These are phyloP conservation scores for Myxozyma sirexii DNA, from an alignment of 805 yeast species.

Conservation along the genomic window DNA sequence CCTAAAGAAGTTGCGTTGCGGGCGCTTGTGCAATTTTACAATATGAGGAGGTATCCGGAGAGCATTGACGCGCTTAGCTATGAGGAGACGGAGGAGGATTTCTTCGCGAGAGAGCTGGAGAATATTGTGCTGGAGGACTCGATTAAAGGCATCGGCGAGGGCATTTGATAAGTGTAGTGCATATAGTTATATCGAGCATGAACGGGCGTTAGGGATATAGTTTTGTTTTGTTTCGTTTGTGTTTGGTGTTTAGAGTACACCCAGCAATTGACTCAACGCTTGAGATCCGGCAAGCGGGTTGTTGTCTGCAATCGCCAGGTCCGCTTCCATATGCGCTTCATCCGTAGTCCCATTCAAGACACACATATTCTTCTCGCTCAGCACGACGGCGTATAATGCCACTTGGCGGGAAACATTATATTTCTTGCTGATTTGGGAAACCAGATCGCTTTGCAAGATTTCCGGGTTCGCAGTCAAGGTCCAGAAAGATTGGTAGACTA, in stretches of 20 bases:
- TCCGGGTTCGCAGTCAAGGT: constrained; percentile 10
- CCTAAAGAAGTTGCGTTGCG: constrained; percentile 85
- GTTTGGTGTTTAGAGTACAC: not conserved
- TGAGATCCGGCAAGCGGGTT: constrained; percentile 1
- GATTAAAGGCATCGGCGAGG: not conserved
- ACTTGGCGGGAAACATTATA: not conserved
- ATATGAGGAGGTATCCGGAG: constrained; percentile 57
- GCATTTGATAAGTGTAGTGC: too few relatives aligned
- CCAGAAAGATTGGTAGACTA: constrained; percentile 21
- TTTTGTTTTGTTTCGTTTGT: not conserved
- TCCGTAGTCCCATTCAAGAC: constrained; percentile 17
- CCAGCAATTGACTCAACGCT: not conserved
- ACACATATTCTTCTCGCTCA: constrained; percentile 10
- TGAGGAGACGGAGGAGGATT: constrained; percentile 46
- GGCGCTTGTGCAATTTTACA: constrained; percentile 75
- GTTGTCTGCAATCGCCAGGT: not conserved
- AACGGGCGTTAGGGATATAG: too few relatives aligned
- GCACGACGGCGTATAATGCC: constrained; percentile 4
- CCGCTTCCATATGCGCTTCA: constrained; percentile 8
- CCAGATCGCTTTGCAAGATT: not conserved
- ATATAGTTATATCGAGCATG: too few relatives aligned
- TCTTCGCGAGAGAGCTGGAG: constrained; percentile 46
- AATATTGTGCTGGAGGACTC: constrained; percentile 23
- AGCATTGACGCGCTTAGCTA: constrained; percentile 64
- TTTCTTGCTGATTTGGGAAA: not conserved